Conservation (phyloP, 2,329 filamentous ascomycete species). For the Trichoderma gracile region DNA sequence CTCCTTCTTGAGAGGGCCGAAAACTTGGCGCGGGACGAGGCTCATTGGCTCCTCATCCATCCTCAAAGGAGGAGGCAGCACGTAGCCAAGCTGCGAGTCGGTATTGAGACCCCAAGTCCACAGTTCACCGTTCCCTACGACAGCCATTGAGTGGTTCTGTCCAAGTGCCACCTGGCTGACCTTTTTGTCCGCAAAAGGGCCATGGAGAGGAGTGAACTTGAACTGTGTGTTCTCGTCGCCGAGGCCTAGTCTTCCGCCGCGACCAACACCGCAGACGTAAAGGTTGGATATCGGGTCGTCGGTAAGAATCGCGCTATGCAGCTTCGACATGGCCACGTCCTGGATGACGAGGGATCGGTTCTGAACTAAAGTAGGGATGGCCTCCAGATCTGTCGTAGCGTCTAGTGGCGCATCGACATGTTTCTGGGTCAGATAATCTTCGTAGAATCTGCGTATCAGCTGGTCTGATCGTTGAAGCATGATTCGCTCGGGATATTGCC, state of each 20-base stretch:
- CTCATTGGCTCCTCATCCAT: slow-evolving; percentile 84
- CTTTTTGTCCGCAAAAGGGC: slow-evolving; percentile 71
- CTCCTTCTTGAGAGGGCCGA: slow-evolving; percentile 88
- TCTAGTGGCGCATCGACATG: slow-evolving; percentile 37
- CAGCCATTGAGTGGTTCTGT: slow-evolving; percentile 85
- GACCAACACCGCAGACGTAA: slow-evolving; percentile 89
- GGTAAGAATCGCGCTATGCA: slow-evolving; percentile 87
- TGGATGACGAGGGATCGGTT: slow-evolving; percentile 73
- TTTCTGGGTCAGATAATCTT: slow-evolving; percentile 60
- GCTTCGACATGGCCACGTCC: slow-evolving; percentile 84
- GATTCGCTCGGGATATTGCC: slow-evolving; percentile 88
- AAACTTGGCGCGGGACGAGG: slow-evolving; percentile 80
- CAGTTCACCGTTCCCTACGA: slow-evolving; percentile 83
- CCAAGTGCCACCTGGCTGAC: slow-evolving; percentile 79
- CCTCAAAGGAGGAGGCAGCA: slow-evolving; percentile 64
- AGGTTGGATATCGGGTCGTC: slow-evolving; percentile 86
- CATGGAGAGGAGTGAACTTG: slow-evolving; percentile 78
- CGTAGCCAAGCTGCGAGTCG: slow-evolving; percentile 83
- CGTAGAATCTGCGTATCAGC: slow-evolving; percentile 71
- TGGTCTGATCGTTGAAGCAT: slow-evolving; percentile 73
- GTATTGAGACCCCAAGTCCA: slow-evolving; percentile 94
- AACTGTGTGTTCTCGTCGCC: slow-evolving; percentile 91
- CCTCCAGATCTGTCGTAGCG: slow-evolving; percentile 41
- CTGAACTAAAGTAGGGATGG: slow-evolving; percentile 71
- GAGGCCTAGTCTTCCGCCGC: slow-evolving; percentile 83